A percentile compares a stretch with the other conserved stretches of the same genome.
Conservation (phyloP, 768 basidiomycete species). For the Boletus sensibilis region DNA sequence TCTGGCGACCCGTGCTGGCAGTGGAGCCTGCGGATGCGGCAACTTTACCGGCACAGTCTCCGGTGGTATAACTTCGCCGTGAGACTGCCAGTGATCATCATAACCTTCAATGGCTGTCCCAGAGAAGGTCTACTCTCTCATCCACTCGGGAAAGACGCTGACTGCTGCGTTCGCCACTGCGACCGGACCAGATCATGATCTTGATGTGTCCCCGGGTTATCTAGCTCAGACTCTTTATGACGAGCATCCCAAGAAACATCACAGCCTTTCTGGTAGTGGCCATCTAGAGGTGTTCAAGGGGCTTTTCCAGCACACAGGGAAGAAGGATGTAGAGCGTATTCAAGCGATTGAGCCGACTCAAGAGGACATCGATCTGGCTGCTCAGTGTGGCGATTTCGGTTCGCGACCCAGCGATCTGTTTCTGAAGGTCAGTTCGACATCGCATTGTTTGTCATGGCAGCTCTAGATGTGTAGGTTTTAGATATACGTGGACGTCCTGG, state of each 20-base stretch:
- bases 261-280: constrained; percentile 15
- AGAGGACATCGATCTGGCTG: constrained; percentile 47
- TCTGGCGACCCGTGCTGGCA: neutral
- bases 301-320: constrained; percentile 18
- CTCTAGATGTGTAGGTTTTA: constrained; percentile 19
- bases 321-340: constrained; percentile 19
- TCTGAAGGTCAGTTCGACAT: constrained; percentile 45
- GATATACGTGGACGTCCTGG: constrained; percentile 64
- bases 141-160: constrained; percentile 37
- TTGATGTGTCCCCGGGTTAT: constrained; percentile 29
- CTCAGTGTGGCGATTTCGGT: constrained; percentile 52
- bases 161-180: constrained; percentile 42
- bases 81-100: neutral
- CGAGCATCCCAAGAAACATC: constrained; percentile 26
- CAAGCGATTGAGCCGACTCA: constrained; percentile 29
- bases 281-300: constrained; percentile 21
- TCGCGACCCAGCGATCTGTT: constrained; percentile 57
- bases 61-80: neutral
- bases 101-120: constrained; percentile 25
- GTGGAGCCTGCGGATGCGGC: neutral
- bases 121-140: constrained; percentile 33
- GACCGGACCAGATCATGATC: constrained; percentile 25
- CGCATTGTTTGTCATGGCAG: neutral
- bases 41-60: neutral
- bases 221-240: constrained; percentile 42